Conservation (phyloP, 2,329 filamentous ascomycete genomes). For the Xylariaceae sp. region DNA sequence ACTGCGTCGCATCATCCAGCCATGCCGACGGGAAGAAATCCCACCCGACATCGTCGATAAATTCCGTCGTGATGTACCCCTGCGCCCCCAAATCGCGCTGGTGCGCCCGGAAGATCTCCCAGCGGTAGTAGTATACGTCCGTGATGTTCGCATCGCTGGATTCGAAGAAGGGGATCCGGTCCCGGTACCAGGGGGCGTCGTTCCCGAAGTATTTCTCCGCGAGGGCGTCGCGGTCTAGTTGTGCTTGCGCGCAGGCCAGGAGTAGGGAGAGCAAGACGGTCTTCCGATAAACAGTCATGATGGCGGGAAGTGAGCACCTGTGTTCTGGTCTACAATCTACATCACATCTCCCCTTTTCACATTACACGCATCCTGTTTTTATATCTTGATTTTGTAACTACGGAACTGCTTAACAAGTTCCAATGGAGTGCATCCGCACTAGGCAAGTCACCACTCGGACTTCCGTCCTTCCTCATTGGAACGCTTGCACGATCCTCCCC, state of each 20-base stretch:
- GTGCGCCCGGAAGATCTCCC: conserved; percentile 14
- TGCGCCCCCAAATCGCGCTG: conserved; percentile 14
- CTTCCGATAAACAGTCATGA: background rate
- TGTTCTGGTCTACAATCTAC: background rate
- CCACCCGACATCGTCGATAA: conserved; percentile 15
- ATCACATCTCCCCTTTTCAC: background rate
- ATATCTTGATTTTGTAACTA: background rate
- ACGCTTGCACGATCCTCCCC: background rate
- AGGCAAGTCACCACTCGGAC: background rate
- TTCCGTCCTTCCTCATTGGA: background rate
- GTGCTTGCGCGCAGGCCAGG: background rate
- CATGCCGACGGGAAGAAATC: conserved; percentile 10
- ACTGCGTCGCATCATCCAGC: conserved; percentile 13
- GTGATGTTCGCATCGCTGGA: conserved; percentile 9
- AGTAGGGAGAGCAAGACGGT: background rate
- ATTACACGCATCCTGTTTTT: background rate
- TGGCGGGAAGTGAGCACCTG: background rate
- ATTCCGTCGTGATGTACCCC: conserved; percentile 16
- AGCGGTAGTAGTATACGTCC: conserved; percentile 17
- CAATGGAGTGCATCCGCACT: background rate
- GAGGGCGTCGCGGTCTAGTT: conserved; percentile 6
- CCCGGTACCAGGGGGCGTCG: conserved; percentile 14
- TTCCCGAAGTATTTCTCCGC: conserved; percentile 12
- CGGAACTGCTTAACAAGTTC: too few relatives aligned
- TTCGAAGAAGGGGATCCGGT: conserved; percentile 16